Base-by-base conservation (phyloP, 805 yeast species). In the Wickerhamomyces alni region DNA sequence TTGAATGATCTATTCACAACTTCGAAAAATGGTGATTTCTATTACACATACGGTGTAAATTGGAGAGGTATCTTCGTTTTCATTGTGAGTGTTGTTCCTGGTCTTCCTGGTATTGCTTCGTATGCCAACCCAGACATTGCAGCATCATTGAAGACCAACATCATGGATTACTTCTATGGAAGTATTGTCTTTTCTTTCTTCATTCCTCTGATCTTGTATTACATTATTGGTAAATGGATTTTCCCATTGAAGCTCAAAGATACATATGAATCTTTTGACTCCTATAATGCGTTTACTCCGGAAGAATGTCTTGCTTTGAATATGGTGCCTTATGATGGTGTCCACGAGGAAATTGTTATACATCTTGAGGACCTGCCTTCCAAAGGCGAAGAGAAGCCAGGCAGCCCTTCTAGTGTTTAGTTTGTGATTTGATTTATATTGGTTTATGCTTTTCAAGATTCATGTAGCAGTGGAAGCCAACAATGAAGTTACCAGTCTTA, bases 81-180 rank as follows among this genome's bases (percentile, higher is more conserved):
- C 46, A 9, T 52, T 24, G 55, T 60, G 1, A 29, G 58, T 15
- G 53, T 60, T 26, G 56, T 55, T n/a, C 69, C 69, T 3, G 65
- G 65, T 16, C 44, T 66, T 9, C 70, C 71, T 1, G 70, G 71
- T 8, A 44, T 65, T 43, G 61, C 62, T 9, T 42, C 57, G 16
- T 54, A 51, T 19, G 62, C 65, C 4, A 55, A 55, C 35, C 38
- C 61, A 1, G 42, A 33, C 16, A 48, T 61, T 21, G 9, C 9
- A 21, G 24, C 24, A n/a, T 17, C 26, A 1, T 38, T 61, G 27
- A 46, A 46, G 33, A 40, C 48, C 0, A 50, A 54, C 3, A 55
- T 59, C 34, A 30, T 46, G 17, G 50, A 60, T 39, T 55, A 52
- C 22, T 62, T 52, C 47, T 49, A 59, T 36, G 61, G 61, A 42